These are phyloP conservation scores for Podospora comata DNA, from an alignment of 495 filamentous ascomycete species.

Conservation along the genomic window DNA sequence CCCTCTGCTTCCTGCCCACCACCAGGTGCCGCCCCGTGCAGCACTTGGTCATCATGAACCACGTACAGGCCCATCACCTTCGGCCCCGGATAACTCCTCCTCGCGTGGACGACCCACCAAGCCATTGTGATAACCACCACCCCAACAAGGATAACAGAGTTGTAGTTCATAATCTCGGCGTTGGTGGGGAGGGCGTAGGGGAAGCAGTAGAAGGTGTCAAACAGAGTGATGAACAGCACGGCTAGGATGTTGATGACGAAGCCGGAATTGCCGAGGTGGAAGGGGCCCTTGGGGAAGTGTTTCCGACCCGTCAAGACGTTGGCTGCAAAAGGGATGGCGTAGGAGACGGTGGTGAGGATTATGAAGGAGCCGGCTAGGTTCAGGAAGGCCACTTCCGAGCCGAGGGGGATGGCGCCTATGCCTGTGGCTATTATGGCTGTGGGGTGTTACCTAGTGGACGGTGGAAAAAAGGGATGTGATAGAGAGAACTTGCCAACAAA, in stretches of 20 bases:
- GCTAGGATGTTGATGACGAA: constrained; percentile 57
- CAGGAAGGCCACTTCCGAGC: constrained; percentile 68
- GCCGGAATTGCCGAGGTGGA: constrained; percentile 63
- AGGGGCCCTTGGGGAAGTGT: constrained; percentile 63
- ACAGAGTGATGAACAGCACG: constrained; percentile 63
- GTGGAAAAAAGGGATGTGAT: neutral
- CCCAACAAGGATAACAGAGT: constrained; percentile 60
- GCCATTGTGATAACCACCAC: constrained; percentile 50
- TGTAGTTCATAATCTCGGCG: constrained; percentile 67
- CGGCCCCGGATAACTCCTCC: constrained; percentile 56
- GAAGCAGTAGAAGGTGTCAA: constrained; percentile 73
- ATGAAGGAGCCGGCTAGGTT: constrained; percentile 74
- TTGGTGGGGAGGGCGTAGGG: constrained; percentile 56
- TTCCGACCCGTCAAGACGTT: constrained; percentile 64
- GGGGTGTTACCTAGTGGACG: neutral
- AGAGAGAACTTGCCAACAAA: constrained; percentile 43
- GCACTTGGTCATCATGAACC: constrained; percentile 28
- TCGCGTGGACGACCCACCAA: constrained; percentile 65
- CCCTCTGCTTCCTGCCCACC: neutral
- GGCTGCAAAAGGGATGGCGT: constrained; percentile 71
- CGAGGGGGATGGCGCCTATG: constrained; percentile 73
- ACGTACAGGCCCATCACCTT: constrained; percentile 52
- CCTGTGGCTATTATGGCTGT: constrained; percentile 54
- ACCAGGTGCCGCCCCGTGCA: neutral
- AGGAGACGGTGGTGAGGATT: constrained; percentile 68